Evolutionary conservation across 495 filamentous ascomycete genomes (phyloP).

Genomic region (Aspergillus baeticus): DNA sequence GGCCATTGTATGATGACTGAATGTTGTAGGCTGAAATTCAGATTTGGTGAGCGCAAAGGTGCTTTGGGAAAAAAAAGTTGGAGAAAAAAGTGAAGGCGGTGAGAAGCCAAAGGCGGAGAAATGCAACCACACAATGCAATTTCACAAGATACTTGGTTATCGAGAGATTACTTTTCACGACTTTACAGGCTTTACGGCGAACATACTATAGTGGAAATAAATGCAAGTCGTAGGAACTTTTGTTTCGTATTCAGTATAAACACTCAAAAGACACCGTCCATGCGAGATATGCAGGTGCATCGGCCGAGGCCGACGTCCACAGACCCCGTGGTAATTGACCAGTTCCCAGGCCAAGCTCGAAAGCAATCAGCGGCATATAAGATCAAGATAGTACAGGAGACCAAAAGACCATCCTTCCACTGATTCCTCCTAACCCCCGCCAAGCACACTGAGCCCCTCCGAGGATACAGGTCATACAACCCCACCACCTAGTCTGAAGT

Average conservation of each 20-base stretch:
- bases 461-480: slow-evolving; percentile 20
- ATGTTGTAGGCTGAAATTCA: neutral
- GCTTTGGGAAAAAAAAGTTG: slow-evolving; percentile 23
- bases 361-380: slow-evolving; percentile 21
- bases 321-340: slow-evolving; percentile 35
- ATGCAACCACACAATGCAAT: neutral
- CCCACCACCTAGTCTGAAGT: slow-evolving; percentile 15
- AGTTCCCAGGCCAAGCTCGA: slow-evolving; percentile 34
- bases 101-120: slow-evolving; percentile 19
- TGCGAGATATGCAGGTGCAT: slow-evolving; percentile 20
- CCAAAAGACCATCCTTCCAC: slow-evolving; percentile 10
- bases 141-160: no score
- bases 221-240: slow-evolving; percentile 17
- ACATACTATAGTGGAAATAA: neutral
- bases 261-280: slow-evolving; percentile 42
- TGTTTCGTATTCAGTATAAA: slow-evolving; percentile 33
- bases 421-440: slow-evolving; percentile 36
- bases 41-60: neutral
- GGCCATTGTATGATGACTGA: slow-evolving; percentile 40
- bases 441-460: slow-evolving; percentile 39
- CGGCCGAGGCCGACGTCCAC: slow-evolving; percentile 12
- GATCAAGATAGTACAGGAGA: slow-evolving; percentile 17
- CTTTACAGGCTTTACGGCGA: neutral
- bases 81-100: slow-evolving; percentile 24
- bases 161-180: no score